Conservation (phyloP, 164 flowering plant genomes). For the Stephania japonica region DNA sequence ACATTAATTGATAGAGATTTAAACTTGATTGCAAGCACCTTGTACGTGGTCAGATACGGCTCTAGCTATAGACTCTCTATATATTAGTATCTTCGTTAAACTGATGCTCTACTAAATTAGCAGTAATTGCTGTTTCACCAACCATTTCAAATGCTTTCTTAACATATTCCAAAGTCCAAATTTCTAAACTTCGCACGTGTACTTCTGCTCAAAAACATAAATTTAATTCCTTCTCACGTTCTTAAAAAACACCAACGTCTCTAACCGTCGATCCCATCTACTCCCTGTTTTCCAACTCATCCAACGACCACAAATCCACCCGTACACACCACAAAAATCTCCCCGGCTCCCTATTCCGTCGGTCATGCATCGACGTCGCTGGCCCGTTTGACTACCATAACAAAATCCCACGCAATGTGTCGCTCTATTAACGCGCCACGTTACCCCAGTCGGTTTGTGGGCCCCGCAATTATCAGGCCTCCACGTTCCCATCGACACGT, state of each 20-base stretch:
- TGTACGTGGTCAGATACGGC: too few relatives aligned
- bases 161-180: too few relatives aligned
- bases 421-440: neutral
- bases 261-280: neutral
- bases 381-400: neutral
- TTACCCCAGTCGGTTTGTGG: constrained; percentile 18
- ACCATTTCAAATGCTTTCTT: too few relatives aligned
- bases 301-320: neutral
- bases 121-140: too few relatives aligned
- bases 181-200: neutral
- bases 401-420: neutral
- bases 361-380: neutral
- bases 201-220: neutral
- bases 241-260: neutral
- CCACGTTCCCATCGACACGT: neutral
- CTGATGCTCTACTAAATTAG: too few relatives aligned
- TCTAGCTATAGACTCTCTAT: too few relatives aligned
- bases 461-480: constrained; percentile 13
- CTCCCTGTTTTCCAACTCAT: neutral
- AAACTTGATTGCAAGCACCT: too few relatives aligned
- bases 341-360: neutral
- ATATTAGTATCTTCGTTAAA: too few relatives aligned
- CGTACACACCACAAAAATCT: neutral
- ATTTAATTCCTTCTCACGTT: neutral
- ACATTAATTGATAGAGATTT: too few relatives aligned